Base-by-base conservation (phyloP, 768 basidiomycete genomes). In the Coprinopsis sp. region DNA sequence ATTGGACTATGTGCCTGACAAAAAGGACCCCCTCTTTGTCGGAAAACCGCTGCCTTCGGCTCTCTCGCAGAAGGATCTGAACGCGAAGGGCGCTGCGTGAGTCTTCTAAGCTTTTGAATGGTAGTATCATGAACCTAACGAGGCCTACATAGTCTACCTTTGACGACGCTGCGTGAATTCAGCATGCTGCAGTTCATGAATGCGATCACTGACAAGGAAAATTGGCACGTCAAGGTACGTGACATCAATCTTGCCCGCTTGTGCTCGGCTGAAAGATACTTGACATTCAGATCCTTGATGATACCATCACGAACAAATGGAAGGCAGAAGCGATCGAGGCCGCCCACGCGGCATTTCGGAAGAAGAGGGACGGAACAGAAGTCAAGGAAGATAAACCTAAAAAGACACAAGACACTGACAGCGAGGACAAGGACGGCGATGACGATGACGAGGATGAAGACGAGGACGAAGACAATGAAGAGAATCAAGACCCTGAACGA, bases 171-270 rank as follows among this genome's bases (percentile, higher is more conserved):
- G 6, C 63, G 66, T 11, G 67, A 68, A 40, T 51, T 64, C 7
- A 54, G 56, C 2, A 68, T 68, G 68, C 42, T 66, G 14, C 57
- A 55, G 10, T 55, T 68, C 30, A 68, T 70, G 65, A 66, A 70
- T 49, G 45, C 36, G 18, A 44, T 65, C 10, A 67, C 67, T 0
- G 66, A 70, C 37, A 66, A 70, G 50, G 43, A 53, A 0, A 58
- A 63, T 6, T 68, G 67, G 68, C 39, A 63, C 33, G 41, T 43
- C 25, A 67, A 70, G 52, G 68, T 62, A 51, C 4, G 23, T 19
- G 19, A 8, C 19, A 8, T 12, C 24, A 13, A 1, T 14, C 13
- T 11, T n/a, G 13, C 38, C 25, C 13, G 8, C 19, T 14, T 21
- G 46, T 59, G 7, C 47, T 48, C 23, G 58, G 58, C 36, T 31